Percentiles rank a stretch among this genome's conserved stretches.
Evolutionary conservation across 192 early-diverging fungal genomes (phyloP).

Genomic region (Backusella mclennaniae): DNA sequence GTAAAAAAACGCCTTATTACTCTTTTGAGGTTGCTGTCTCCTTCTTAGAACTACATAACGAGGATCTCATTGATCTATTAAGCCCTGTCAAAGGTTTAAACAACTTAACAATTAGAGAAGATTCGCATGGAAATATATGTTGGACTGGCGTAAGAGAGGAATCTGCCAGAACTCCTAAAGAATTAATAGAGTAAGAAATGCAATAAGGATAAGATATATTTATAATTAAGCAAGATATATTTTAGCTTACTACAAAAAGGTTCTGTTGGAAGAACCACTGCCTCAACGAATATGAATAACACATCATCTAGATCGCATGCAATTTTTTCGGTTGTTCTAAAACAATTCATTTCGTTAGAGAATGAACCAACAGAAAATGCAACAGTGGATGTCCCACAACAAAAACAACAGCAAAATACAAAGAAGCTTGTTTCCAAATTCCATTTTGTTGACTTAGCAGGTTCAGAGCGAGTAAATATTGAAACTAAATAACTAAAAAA

Average conservation of each 20-base stretch:
- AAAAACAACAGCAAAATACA: too few species aligned
- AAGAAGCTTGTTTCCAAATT: constrained; percentile 65
- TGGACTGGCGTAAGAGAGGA: constrained; percentile 84
- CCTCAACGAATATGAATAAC: constrained; percentile 95
- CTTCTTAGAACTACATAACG: constrained; percentile 97
- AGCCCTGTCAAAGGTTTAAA: constrained; percentile 24
- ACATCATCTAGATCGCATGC: constrained; percentile 95
- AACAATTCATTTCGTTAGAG: constrained; percentile 57
- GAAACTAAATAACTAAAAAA: not conserved
- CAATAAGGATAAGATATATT: not conserved
- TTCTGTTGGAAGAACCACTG: constrained; percentile 65
- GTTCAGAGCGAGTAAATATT: constrained; percentile 76
- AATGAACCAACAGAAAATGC: not conserved
- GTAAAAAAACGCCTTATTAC: constrained; percentile 32
- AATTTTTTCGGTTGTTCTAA: constrained; percentile 89
- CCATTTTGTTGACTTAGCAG: constrained; percentile 98
- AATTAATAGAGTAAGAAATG: constrained; percentile 46
- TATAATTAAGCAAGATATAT: not conserved
- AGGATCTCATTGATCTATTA: constrained; percentile 91
- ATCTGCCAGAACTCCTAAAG: constrained; percentile 60
- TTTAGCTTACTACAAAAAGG: constrained; percentile 52
- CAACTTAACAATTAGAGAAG: constrained; percentile 63
- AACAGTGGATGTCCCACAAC: not conserved
- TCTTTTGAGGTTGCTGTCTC: constrained; percentile 62
- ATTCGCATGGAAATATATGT: constrained; percentile 83